These are phyloP conservation scores for Fraxinus baroniana DNA, from an alignment of 305 asterid species.

Conservation along the genomic window DNA sequence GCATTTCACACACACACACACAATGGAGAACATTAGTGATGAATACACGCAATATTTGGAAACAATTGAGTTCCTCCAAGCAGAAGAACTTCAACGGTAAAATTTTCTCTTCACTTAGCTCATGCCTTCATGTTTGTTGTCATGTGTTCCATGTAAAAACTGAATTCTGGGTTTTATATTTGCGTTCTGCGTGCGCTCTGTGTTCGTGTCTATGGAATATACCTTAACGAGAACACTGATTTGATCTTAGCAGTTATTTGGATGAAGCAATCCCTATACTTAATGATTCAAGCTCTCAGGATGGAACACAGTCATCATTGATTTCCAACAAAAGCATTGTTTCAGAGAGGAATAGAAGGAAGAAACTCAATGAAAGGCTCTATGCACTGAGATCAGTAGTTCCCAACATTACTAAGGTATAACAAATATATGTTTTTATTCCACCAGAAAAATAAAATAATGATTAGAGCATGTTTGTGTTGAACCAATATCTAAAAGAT, in stretches of 20 bases:
- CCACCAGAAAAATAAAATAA: background rate
- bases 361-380: conserved; percentile 46
- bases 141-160: background rate
- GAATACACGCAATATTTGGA: conserved; percentile 38
- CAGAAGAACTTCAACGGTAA: conserved; percentile 40
- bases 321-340: conserved; percentile 39
- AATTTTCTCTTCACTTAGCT: background rate
- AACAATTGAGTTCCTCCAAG: conserved; percentile 22
- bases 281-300: conserved; percentile 49
- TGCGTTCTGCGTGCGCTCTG: background rate
- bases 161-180: background rate
- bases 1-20: background rate
- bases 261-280: conserved; percentile 35
- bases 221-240: background rate
- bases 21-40: conserved; percentile 37
- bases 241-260: conserved; percentile 24
- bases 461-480: background rate
- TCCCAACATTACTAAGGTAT: conserved; percentile 50
- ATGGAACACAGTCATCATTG: conserved; percentile 38
- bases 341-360: conserved; percentile 48
- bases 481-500: background rate
- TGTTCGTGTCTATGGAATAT: background rate
- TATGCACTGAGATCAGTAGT: conserved; percentile 50
- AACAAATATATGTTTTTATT: background rate
- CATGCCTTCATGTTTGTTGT: background rate